Base-by-base conservation (phyloP, 2,329 filamentous ascomycete species). In the Penicillium vulpinum region DNA sequence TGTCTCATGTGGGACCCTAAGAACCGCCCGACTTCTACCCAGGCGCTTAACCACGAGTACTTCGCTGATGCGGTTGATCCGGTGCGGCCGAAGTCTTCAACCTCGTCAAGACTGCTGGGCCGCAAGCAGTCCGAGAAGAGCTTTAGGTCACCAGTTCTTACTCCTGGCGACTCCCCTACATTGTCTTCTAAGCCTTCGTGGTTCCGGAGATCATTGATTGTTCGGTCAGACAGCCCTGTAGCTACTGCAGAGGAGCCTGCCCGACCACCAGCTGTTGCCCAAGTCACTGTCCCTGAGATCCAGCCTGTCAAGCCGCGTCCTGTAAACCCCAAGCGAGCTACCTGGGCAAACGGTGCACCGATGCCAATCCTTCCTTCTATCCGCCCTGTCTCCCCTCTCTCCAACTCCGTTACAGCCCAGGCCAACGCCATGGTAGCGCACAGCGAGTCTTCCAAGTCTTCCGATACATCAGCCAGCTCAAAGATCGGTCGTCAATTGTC, bases 1-100 rank as follows among this genome's bases (percentile, higher is more conserved):
- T 99, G 94, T 76, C 77, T 99, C 64, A 94, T 97, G 90, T 99
- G 94, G 94, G 94, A 99, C 75, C 94, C 94, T 11, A 95, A 92
- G 79, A 87, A 81, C 69, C 85, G 94, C 59, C 94, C 94, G 43
- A 97, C 92, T 4, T 97, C 93, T 2, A 87, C 89, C 0, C 92
- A 99, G 75, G 93, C 94, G n/a, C 79, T 99, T 63, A 89, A 90
- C 38, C 94, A 99, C 73, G 93, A 97, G 65, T 99, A 95, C 76
- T 99, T 99, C 68, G 76, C 83, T 33, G 94, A 97, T 77, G 94
- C 94, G 2, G 86, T 95, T 49, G 94, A 99, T 73, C 94, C 94
- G 15, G 78, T 97, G 52, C 83, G 92, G 54, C 92, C 93, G n/a
- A 96, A 92, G 79, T 95, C 92, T 1, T 92, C 91, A 0, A 85